Base-by-base conservation (phyloP, 2,329 filamentous ascomycete genomes). In the Curvularia eragrostidis region DNA sequence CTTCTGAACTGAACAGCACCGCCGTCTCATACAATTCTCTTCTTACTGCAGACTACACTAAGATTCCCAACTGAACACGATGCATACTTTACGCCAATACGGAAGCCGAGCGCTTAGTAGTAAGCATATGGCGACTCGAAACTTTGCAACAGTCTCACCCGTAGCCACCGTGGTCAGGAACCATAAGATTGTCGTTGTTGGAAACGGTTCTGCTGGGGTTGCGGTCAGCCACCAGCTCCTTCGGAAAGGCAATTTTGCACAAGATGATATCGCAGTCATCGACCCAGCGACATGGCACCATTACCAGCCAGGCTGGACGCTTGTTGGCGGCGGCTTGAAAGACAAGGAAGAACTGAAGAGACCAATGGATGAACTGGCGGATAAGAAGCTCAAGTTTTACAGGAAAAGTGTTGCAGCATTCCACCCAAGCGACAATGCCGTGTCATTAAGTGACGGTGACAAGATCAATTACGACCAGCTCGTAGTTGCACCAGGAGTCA, bases 221-320 rank as follows among this genome's bases (percentile, higher is more conserved):
- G 77, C 85, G 1, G 83, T 89, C 68, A 86, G 86, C 67, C 87
- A 90, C 67, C 89, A 91, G 76, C 83, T 91, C 2, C 82, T 90
- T 3, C 82, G 82, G 2, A 79, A 81, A 0, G 86, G 85, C 36
- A 81, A 81, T 23, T 89, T 89, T 66, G 62, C 73, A 0, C 76
- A 80, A 42, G 79, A 86, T 26, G 87, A 90, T 58, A 88, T 90
- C 59, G 87, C 87, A 23, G 66, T 90, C 21, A 76, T 90, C 39
- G 87, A 90, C 62, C 87, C 87, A 0, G 81, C 87, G 1, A 70
- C 77, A 62, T 87, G 81, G 80, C 87, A 90, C 68, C 81, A 90
- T 76, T 90, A 89, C 71, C 87, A 90, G 72, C 86, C 87, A 1
- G 87, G 87, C 52, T 90, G 87, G 87, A 90, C 88, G 1, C 79